Evolutionary conservation across 176 grass and related monocot species (phyloP).

Genomic region (Oryza nivara): DNA sequence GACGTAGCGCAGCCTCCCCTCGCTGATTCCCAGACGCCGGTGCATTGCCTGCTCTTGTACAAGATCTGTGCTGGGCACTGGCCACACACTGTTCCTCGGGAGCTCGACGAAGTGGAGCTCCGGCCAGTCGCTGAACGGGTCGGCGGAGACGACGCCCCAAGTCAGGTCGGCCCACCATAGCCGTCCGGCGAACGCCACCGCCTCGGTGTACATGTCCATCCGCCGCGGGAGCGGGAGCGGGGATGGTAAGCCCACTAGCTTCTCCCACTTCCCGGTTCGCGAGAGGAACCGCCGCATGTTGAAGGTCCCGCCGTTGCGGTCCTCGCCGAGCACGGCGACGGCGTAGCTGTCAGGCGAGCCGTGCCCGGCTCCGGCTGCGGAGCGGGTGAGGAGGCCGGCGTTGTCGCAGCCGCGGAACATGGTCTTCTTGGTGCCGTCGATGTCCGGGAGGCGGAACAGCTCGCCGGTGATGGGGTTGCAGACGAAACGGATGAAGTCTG

Average conservation of each 20-base stretch:
- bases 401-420: not conserved
- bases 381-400: conserved; percentile 15
- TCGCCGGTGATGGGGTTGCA: conserved; percentile 41
- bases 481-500: not conserved
- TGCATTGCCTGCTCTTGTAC: not conserved
- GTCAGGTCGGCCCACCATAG: no score
- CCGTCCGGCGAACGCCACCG: not conserved
- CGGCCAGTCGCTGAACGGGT: not conserved
- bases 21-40: conserved; percentile 34
- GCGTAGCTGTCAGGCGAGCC: no score
- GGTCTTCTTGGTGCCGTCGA: conserved; percentile 1
- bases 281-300: conserved; percentile 27
- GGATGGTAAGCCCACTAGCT: conserved; percentile 11
- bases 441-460: conserved; percentile 43
- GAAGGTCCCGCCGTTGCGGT: not conserved
- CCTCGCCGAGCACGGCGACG: no score
- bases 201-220: not conserved
- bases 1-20: conserved; percentile 38
- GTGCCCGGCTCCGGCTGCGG: not conserved
- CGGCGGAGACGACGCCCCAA: no score
- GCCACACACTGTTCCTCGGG: conserved; percentile 3
- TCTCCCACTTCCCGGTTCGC: conserved; percentile 25
- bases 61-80: no score
- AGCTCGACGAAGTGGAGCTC: conserved; percentile 24
- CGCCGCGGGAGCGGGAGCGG: not conserved